Base-by-base conservation (phyloP, 140 eudicot species). In the Stevia rebaudiana region DNA sequence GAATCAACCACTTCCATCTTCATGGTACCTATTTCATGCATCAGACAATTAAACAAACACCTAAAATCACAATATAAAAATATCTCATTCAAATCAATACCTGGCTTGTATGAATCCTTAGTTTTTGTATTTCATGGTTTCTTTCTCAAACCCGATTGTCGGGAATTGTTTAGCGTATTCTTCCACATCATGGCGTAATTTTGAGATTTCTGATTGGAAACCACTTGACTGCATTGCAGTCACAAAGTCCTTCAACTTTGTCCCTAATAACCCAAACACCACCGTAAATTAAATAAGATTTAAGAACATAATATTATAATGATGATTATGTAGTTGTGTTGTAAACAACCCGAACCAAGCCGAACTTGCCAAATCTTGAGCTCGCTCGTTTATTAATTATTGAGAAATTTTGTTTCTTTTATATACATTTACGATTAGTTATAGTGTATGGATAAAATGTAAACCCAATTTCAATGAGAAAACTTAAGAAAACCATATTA, bases 91-190 rank as follows among this genome's bases (percentile, higher is more conserved):
- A 15, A 21, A 61, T 64, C 65, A 41, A 9, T 78, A 81, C 87
- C 81, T 75, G 74, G 74, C 71, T 63, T 65, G 71, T 70, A 62
- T 19, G 56, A 24, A 33, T 50, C 57, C 71, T 87, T 79, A 84
- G 78, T 81, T 79, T 75, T 94, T 88, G 90, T 94, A 94, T 66
- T 94, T 94, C 99, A 94, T 94, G 69, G 90, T 83, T 63, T 85
- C 95, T 72, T 94, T 88, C 83, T 94, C 99, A 72, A 94, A 88
- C 61, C 97, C 99, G 22, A 94, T 80, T 53, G 99, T 94, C 28
- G 99, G 97, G 69, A 94, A 94, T 56, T 94, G 95, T 73, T 88
- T 94, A 8, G 99, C 99, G 53, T 78, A 94, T 73, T 94, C 97
- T 83, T 94, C 97, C 57, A 94, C 99, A 6, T 83, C 95, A 35